Conservation (phyloP, 164 flowering plant species). For the Pachysandra terminalis region DNA sequence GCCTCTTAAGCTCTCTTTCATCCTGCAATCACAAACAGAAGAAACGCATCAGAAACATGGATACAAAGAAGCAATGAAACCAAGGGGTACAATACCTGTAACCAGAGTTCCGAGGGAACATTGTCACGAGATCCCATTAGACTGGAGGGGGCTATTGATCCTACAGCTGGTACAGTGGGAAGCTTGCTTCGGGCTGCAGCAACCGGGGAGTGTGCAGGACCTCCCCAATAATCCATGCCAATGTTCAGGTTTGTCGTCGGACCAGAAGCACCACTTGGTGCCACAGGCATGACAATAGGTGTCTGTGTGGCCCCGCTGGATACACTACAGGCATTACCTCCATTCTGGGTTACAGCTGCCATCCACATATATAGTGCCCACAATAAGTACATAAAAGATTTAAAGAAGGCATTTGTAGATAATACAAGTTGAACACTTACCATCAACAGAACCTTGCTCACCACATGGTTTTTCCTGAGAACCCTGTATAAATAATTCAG, state of each 20-base stretch:
- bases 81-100: slow-evolving; percentile 21
- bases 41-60: slow-evolving; percentile 7
- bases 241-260: slow-evolving; percentile 33
- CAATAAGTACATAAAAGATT: neutral
- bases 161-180: slow-evolving; percentile 15
- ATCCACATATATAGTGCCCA: neutral
- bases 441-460: slow-evolving; percentile 22
- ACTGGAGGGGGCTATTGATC: slow-evolving; percentile 17
- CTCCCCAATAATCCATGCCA: slow-evolving; percentile 36
- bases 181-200: slow-evolving; percentile 22
- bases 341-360: slow-evolving; percentile 26
- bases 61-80: neutral
- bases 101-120: slow-evolving; percentile 24
- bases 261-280: slow-evolving; percentile 23
- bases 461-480: slow-evolving; percentile 18
- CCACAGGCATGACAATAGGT: slow-evolving; percentile 20
- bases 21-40: slow-evolving; percentile 20
- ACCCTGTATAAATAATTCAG: slow-evolving; percentile 14
- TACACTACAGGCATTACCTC: slow-evolving; percentile 16
- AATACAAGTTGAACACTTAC: slow-evolving; percentile 12
- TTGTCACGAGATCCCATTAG: slow-evolving; percentile 20
- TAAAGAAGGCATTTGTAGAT: neutral
- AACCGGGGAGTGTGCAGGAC: slow-evolving; percentile 17
- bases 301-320: slow-evolving; percentile 17
- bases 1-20: slow-evolving; percentile 35